Evolutionary conservation across 495 filamentous ascomycete species (phyloP).

Genomic region (Penicillium coffeae): DNA sequence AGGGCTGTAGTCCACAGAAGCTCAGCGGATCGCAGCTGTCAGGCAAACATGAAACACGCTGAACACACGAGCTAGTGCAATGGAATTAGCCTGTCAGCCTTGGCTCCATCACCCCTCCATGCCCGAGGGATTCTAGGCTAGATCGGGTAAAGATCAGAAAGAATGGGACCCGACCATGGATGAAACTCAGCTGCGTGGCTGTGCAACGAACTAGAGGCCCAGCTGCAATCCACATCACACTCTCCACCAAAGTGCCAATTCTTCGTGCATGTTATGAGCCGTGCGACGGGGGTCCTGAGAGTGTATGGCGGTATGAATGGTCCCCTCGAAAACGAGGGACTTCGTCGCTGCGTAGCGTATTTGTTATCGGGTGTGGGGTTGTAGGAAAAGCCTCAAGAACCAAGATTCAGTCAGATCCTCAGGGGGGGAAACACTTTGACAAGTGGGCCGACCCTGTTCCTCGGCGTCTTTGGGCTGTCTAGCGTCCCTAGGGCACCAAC

Average conservation of each 20-base stretch:
- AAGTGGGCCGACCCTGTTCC: too few relatives aligned
- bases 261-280: background rate
- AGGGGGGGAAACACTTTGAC: too few relatives aligned
- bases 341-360: too few relatives aligned
- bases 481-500: too few relatives aligned
- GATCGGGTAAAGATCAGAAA: conserved; percentile 10
- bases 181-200: conserved; percentile 31
- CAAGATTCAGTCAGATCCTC: too few relatives aligned
- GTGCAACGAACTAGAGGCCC: conserved; percentile 23
- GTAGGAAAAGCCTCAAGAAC: too few relatives aligned
- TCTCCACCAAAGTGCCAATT: background rate
- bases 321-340: too few relatives aligned
- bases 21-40: background rate
- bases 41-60: background rate
- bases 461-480: too few relatives aligned
- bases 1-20: background rate
- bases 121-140: conserved; percentile 4
- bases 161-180: conserved; percentile 6
- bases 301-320: too few relatives aligned
- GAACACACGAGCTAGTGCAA: background rate
- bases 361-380: too few relatives aligned
- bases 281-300: too few relatives aligned
- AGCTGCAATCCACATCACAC: conserved; percentile 1
- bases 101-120: background rate
- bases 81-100: background rate